Evolutionary conservation across 805 yeast species (phyloP).

Genomic region (Lachancea lanzarotensis): DNA sequence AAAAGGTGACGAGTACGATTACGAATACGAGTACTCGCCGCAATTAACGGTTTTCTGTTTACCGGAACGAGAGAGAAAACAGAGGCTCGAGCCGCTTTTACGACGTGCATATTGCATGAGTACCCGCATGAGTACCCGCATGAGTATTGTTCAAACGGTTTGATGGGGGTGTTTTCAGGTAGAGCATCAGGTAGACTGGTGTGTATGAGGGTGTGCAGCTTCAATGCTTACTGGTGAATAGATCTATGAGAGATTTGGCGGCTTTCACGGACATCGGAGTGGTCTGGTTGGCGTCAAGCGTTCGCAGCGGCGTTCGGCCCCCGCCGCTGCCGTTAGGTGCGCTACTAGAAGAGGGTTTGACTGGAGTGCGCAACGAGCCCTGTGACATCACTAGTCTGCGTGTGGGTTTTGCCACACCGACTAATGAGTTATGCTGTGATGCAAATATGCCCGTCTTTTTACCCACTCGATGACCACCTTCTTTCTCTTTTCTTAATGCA

Average conservation of each 20-base stretch:
- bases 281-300: slow-evolving; percentile 11
- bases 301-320: not conserved
- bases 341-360: too few relatives aligned
- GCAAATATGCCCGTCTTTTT: not conserved
- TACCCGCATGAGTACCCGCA: too few relatives aligned
- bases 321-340: too few relatives aligned
- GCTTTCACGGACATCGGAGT: slow-evolving; percentile 33
- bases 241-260: slow-evolving; percentile 31
- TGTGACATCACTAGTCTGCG: slow-evolving; percentile 6
- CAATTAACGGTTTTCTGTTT: too few relatives aligned
- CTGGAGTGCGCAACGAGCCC: slow-evolving; percentile 7
- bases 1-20: too few relatives aligned
- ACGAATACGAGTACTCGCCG: too few relatives aligned
- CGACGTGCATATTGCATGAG: too few relatives aligned
- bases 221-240: slow-evolving; percentile 24
- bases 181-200: not conserved
- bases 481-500: not conserved
- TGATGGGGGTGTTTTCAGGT: not conserved
- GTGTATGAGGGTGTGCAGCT: too few relatives aligned
- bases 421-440: not conserved
- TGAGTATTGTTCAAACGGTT: too few relatives aligned
- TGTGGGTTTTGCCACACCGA: not conserved
- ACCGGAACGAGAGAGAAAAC: too few relatives aligned
- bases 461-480: not conserved
- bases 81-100: too few relatives aligned